Evolutionary conservation across 768 basidiomycete genomes (phyloP).

Genomic region (Amylocystis lapponica): DNA sequence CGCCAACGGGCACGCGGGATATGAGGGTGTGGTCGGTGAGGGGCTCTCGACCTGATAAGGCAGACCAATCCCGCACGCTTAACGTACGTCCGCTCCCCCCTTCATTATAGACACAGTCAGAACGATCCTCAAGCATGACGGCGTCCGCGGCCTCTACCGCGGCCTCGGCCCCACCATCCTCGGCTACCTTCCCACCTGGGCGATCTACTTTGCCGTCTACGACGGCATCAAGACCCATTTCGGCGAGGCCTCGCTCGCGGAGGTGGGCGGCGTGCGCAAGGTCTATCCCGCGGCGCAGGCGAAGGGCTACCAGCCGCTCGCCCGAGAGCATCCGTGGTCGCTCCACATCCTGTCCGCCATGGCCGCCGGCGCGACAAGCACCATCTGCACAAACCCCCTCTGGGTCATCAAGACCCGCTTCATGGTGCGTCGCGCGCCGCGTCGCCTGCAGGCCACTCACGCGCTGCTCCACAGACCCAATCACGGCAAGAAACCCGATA

Average conservation of each 20-base stretch:
- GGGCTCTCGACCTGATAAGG: constrained; percentile 16
- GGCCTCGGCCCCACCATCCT: constrained; percentile 96
- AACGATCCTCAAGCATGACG: constrained; percentile 56
- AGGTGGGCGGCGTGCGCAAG: constrained; percentile 31
- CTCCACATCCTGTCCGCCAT: constrained; percentile 93
- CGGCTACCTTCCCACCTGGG: constrained; percentile 98
- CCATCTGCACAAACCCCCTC: constrained; percentile 89
- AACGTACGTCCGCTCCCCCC: constrained; percentile 16
- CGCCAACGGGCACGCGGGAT: constrained; percentile 61
- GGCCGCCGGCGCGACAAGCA: constrained; percentile 90
- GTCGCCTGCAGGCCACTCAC: constrained; percentile 1
- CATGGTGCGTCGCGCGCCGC: constrained; percentile 59
- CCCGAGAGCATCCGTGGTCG: constrained; percentile 79
- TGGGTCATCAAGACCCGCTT: constrained; percentile 99
- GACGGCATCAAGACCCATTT: constrained; percentile 88
- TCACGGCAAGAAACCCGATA: constrained; percentile 73
- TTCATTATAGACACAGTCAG: constrained; percentile 44
- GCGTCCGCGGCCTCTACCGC: constrained; percentile 87
- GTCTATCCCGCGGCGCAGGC: constrained; percentile 80
- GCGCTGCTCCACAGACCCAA: constrained; percentile 59
- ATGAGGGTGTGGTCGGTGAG: constrained; percentile 71
- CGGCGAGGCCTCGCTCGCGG: constrained; percentile 56
- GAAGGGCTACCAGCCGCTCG: constrained; percentile 78
- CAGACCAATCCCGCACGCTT: constrained; percentile 12
- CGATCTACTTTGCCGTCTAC: constrained; percentile 97